Conservation (phyloP, 176 grass and related monocot genomes). For the Paspalum notatum region DNA sequence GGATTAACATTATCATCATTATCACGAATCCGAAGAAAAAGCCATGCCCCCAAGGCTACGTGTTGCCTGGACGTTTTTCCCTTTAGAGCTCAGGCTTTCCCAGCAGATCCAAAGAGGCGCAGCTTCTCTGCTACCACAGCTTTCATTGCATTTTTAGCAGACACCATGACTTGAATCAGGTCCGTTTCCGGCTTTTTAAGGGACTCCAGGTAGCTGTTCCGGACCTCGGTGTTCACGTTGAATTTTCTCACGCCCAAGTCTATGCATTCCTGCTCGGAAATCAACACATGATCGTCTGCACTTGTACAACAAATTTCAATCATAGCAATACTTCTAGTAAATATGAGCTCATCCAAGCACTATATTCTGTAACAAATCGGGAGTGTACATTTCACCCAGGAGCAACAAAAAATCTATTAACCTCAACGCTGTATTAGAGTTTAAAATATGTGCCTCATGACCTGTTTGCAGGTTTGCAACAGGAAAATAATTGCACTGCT, state of each 20-base stretch:
- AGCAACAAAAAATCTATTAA: background rate
- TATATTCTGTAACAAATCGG: background rate
- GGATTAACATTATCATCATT: background rate
- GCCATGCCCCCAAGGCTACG: background rate
- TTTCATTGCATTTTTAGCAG: conserved; percentile 91
- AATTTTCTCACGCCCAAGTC: conserved; percentile 90
- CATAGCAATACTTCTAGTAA: background rate
- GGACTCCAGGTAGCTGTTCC: conserved; percentile 81
- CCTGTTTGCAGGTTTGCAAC: background rate
- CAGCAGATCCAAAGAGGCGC: conserved; percentile 79
- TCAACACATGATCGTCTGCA: background rate
- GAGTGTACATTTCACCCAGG: background rate
- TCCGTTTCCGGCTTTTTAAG: conserved; percentile 79
- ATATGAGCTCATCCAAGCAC: background rate
- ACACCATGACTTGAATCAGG: conserved; percentile 75
- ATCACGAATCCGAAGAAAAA: background rate
- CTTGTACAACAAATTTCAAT: conserved; percentile 17
- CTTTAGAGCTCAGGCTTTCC: conserved; percentile 64
- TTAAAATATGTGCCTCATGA: background rate
- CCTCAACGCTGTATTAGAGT: background rate
- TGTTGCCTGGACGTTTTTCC: background rate
- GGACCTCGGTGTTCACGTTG: conserved; percentile 94
- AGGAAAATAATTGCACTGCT: background rate
- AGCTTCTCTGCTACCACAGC: conserved; percentile 79
- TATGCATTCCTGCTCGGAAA: conserved; percentile 78